Conservation (phyloP, 257 asterid species). For the Capsicum pubescens region DNA sequence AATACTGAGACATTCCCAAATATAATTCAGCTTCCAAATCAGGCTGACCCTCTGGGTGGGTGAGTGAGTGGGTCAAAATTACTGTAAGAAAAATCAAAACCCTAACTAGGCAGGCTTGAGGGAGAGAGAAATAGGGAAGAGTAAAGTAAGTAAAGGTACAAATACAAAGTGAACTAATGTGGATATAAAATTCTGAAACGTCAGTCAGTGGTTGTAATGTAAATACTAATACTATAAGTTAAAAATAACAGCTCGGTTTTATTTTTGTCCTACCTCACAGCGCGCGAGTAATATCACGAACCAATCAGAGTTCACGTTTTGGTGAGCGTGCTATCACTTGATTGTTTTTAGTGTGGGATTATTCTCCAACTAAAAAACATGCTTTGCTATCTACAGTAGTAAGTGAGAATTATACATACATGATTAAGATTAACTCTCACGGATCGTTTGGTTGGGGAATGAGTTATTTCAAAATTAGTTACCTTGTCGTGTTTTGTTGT, state of each 20-base stretch:
- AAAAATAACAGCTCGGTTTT: slow-evolving; percentile 32
- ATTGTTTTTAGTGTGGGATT: neutral
- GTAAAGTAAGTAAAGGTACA: slow-evolving; percentile 13
- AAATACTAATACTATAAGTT: too few species aligned
- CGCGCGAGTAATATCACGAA: neutral
- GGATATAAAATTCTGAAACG: slow-evolving; percentile 27
- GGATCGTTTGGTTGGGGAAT: too few species aligned
- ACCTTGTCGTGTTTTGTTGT: too few species aligned
- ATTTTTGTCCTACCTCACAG: slow-evolving; percentile 3
- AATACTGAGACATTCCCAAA: slow-evolving; percentile 20
- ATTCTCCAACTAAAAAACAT: too few species aligned
- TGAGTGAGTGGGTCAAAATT: neutral
- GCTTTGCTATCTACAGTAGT: too few species aligned
- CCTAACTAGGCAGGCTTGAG: slow-evolving; percentile 7
- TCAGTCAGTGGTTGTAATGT: slow-evolving; percentile 26
- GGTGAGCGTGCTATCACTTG: neutral
- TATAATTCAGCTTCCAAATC: slow-evolving; percentile 10
- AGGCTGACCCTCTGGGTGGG: neutral
- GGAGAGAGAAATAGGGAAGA: slow-evolving; percentile 28
- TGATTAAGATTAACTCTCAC: too few species aligned
- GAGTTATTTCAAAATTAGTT: too few species aligned
- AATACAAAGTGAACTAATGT: slow-evolving; percentile 6
- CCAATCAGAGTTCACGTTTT: neutral
- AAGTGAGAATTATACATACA: too few species aligned
- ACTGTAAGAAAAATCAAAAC: slow-evolving; percentile 30